phyloP scores from a whole-genome alignment of 345 rosid species.

The Eucalyptus rudis region DNA sequence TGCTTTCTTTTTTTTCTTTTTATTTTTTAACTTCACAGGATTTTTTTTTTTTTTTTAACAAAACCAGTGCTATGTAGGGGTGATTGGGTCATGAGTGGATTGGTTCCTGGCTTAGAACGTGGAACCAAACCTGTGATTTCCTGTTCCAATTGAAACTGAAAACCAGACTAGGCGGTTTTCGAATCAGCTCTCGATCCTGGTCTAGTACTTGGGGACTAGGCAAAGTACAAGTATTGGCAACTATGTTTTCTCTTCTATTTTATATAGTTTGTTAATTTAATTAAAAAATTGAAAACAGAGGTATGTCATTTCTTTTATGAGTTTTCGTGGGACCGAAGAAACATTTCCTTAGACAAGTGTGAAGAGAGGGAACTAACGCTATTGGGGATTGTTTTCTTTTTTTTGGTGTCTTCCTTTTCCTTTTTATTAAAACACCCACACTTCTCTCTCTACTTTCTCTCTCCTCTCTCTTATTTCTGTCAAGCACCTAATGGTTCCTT shows the following conservation, averaged over 20 bases:
- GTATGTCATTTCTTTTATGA: not conserved
- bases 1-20: not conserved
- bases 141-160: not conserved
- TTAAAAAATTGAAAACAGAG: no score
- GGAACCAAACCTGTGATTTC: no score
- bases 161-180: no score
- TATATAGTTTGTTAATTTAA: not conserved
- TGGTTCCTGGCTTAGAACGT: not conserved
- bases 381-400: not conserved
- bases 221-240: not conserved
- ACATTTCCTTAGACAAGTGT: not conserved
- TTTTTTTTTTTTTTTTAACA: not conserved
- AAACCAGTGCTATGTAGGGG: not conserved
- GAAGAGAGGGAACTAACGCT: not conserved
- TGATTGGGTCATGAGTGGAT: not conserved
- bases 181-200: no score
- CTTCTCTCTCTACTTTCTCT: not conserved
- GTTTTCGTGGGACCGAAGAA: not conserved
- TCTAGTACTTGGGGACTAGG: no score
- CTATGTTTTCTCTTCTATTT: no score
- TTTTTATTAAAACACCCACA: not conserved
- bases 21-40: not conserved
- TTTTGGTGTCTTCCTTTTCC: not conserved
- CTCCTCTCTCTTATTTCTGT: not conserved
- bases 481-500: not conserved